Evolutionary conservation across 495 filamentous ascomycete genomes (phyloP), one percentile per base, ranked within the genome.

Genomic region (Paragyromitra xinjiangensis): DNA sequence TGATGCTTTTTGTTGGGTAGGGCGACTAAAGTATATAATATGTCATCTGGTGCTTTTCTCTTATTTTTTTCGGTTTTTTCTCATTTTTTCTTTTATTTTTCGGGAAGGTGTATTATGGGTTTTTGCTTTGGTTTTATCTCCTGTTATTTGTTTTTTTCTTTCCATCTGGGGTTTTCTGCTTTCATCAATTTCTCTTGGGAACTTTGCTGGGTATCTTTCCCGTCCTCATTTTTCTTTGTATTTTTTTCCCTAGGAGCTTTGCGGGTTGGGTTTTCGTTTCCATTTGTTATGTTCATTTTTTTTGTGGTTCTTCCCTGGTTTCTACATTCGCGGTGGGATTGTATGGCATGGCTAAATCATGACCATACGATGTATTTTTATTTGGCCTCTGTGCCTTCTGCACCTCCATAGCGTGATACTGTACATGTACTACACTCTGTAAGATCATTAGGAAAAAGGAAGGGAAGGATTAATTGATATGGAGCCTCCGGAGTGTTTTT

Each of bases 1-100:
- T 82, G 84, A 77, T 6, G n/a, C 39, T 39, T 80, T 51, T 22
- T 81, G 82, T 77, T 82, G 82, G 59, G 79, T 2, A 16, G 44
- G 16, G 22, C 16, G 40, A 50, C 4, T 22, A 45, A 73, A 77
- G 74, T 73, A 77, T 58, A 77, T 77, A 77, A 65, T 73, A 77
- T 59, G 29, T 3, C 61, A 50, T 73, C 12, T 51, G 22, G 69
- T 77, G 59, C 50, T 24, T 61, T 77, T 84, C 70, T 78, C 40
- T 53, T 74, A 1, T 14, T 50, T 4, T 71, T 63, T 45, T 24
- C 19, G 51, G 37, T 19, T 56, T 45, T 69, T 40, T 58, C 61
- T 12, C 1, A 37, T 45, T 56, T 66, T n/a, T 29, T 72, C 14
- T 69, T 59, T 48, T 68, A 40, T 55, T 48, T 64, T 72, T 42